A percentile compares a stretch with the other conserved stretches of the same genome.
Evolutionary conservation across 75 land plant genomes (phyloP).

Genomic region (Isoetes taiwanensis): DNA sequence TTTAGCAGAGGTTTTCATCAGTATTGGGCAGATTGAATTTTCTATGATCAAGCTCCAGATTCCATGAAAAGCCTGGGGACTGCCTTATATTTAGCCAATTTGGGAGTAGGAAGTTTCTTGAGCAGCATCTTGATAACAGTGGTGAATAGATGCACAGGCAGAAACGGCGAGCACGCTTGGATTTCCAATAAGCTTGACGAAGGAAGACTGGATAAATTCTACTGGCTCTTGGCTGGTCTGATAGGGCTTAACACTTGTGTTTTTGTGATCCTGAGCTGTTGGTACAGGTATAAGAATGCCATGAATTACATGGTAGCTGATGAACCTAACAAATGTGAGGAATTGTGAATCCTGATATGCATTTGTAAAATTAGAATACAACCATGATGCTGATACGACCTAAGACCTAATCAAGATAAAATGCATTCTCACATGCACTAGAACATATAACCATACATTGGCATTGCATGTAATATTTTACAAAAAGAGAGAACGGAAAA

Average conservation of each 20-base stretch:
- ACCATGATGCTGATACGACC: no score
- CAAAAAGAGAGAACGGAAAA: no score
- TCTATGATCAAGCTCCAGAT: constrained; percentile 9
- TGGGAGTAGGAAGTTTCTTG: constrained; percentile 45
- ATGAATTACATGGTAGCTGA: no score
- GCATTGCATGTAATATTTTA: no score
- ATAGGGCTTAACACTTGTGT: constrained; percentile 16
- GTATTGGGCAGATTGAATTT: constrained; percentile 11
- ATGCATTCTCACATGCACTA: no score
- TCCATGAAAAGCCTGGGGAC: constrained; percentile 23
- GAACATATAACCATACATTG: no score
- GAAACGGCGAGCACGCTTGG: no score
- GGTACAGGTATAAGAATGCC: constrained; percentile 32
- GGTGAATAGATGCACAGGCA: constrained; percentile 17
- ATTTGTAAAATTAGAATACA: no score
- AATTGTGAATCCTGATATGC: no score
- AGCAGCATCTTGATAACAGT: constrained; percentile 28
- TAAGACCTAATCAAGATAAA: no score
- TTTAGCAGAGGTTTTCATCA: constrained; percentile 6
- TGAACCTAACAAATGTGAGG: no score
- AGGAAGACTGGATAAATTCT: constrained; percentile 34
- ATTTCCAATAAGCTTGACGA: constrained; percentile 28
- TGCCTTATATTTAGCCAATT: constrained; percentile 33
- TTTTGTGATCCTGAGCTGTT: constrained; percentile 20
- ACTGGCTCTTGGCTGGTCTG: constrained; percentile 33